phyloP scores from a whole-genome alignment of 441 rosid genomes.

The Arabidopsis hybrid region DNA sequence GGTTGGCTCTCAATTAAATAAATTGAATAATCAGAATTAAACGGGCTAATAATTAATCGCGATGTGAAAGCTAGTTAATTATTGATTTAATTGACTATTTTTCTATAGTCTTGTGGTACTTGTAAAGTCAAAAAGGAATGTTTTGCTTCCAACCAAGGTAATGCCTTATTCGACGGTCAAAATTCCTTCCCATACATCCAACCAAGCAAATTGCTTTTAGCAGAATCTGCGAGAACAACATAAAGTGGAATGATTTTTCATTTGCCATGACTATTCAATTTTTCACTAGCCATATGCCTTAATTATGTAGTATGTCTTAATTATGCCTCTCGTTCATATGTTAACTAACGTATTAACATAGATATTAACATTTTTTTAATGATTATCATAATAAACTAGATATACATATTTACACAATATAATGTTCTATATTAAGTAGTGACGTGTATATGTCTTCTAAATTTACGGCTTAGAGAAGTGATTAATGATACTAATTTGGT shows the following conservation, averaged over 20 bases:
- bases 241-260: neutral
- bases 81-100: neutral
- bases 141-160: constrained; percentile 11
- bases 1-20: constrained; percentile 3
- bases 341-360: neutral
- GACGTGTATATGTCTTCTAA: too few relatives aligned
- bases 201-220: constrained; percentile 13
- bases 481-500: constrained; percentile 4
- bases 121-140: constrained; percentile 28
- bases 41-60: neutral
- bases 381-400: neutral
- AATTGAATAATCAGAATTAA: neutral
- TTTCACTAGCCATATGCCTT: too few relatives aligned
- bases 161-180: constrained; percentile 36
- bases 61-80: constrained; percentile 19
- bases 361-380: neutral
- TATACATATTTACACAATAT: neutral
- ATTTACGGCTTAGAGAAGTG: neutral
- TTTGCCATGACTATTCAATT: neutral
- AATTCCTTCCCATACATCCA: constrained; percentile 24
- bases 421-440: too few relatives aligned
- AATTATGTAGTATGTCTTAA: neutral
- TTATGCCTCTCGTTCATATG: neutral
- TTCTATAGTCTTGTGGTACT: constrained; percentile 11
- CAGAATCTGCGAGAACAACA: constrained; percentile 8